Evolutionary conservation across 331 rosid genomes (phyloP), one percentile per base, ranked within the genome.

Genomic region (Dryas integrifolia): DNA sequence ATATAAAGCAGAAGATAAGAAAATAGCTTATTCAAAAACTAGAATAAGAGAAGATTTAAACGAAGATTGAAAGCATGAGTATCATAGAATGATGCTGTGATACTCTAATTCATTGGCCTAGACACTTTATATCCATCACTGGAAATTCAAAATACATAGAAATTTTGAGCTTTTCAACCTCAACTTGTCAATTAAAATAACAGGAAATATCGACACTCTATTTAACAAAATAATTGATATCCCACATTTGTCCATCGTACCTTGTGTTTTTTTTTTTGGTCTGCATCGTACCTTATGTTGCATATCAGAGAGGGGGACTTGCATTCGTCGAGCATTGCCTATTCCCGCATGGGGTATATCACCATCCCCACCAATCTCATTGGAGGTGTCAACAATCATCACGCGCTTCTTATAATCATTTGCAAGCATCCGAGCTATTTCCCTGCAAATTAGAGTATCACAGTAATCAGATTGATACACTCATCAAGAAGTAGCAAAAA

Each of bases 311-410:
- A 88, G 51, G 15, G 98, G 96, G 63, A 94, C 98, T 79, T 94
- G 98, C 98, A 94, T 94, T 45, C 96, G 95, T 12, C 97, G 95
- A 48, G 98, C 98, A 81, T 72, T 80, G 65, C 98, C 98, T 77
- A 94, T 94, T 80, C 98, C 97, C 48, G 88, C 80, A 76, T 94
- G 98, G 68, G 98, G 98, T 83, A 94, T 94, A 77, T 94, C 98
- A 24, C 98, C 98, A 84, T 91, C 98, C 46, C 98, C 98, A 65
- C 97, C 98, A 73, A 94, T 94, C 85, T 94, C 98, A 84, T 94
- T 94, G 59, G 97, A 94, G 66, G 98, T 94, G 88, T 94, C 97
- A 58, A 94, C 97, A 82, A 94, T 94, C 98, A 94, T 94, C 50
- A 94, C 98, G 70, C 97, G 96, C 84, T 89, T 91, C 71, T 86